phyloP scores from a whole-genome alignment of 2,329 filamentous ascomycete species.

The Capronia epimyces region DNA sequence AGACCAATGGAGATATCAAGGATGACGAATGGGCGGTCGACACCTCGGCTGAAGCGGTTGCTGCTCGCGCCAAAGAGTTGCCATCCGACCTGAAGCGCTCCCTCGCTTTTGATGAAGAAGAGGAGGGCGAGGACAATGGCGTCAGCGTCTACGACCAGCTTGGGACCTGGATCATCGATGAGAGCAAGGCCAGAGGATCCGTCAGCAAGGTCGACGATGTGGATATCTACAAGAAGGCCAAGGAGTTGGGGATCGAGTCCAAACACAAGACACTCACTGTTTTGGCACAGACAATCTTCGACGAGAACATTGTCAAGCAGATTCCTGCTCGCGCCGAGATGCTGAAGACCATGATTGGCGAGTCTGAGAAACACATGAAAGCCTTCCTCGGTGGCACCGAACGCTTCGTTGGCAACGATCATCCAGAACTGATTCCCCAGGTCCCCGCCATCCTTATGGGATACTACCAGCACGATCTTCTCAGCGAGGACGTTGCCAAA shows the following conservation, averaged over 20 bases:
- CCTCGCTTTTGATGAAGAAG: slow-evolving; percentile 74
- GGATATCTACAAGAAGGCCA: slow-evolving; percentile 91
- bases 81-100: slow-evolving; percentile 93
- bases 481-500: slow-evolving; percentile 80
- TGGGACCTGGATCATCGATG: slow-evolving; percentile 80
- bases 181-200: slow-evolving; percentile 63
- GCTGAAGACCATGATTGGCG: slow-evolving; percentile 80
- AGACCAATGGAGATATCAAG: slow-evolving; percentile 58
- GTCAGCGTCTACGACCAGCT: slow-evolving; percentile 81
- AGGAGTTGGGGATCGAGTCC: slow-evolving; percentile 86
- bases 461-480: slow-evolving; percentile 84
- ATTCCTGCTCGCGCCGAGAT: slow-evolving; percentile 76
- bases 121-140: slow-evolving; percentile 73
- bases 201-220: slow-evolving; percentile 79
- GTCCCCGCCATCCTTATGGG: slow-evolving; percentile 82
- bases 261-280: slow-evolving; percentile 94
- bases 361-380: slow-evolving; percentile 90
- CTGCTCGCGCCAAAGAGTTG: slow-evolving; percentile 85
- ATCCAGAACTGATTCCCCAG: slow-evolving; percentile 69
- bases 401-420: slow-evolving; percentile 77
- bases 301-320: slow-evolving; percentile 82
- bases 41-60: slow-evolving; percentile 91
- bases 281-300: slow-evolving; percentile 87
- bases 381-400: slow-evolving; percentile 92
- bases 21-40: slow-evolving; percentile 95